A percentile compares a stretch with the other conserved stretches of the same genome.
Evolutionary conservation across 2,329 filamentous ascomycete genomes (phyloP).

Genomic region (Parafenestella ontariensis): DNA sequence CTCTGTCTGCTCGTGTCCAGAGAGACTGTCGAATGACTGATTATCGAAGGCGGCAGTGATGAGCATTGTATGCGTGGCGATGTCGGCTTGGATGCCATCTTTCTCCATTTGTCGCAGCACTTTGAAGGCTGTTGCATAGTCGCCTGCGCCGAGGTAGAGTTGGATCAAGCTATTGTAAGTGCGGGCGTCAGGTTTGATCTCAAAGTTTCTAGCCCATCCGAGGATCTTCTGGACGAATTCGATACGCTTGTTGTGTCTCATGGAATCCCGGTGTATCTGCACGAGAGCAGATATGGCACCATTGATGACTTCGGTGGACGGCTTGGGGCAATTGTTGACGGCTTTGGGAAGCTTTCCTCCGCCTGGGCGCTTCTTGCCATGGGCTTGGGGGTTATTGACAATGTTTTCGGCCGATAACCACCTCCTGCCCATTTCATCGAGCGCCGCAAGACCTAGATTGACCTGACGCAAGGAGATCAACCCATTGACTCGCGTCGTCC

Average conservation of each 20-base stretch:
- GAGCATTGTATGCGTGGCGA: conserved; percentile 76
- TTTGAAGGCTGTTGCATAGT: conserved; percentile 56
- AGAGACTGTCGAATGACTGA: conserved; percentile 53
- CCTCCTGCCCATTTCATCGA: conserved; percentile 69
- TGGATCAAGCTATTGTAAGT: conserved; percentile 75
- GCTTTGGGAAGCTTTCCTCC: conserved; percentile 26
- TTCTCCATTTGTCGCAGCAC: conserved; percentile 67
- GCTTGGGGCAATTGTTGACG: conserved; percentile 59
- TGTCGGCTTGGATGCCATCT: conserved; percentile 64
- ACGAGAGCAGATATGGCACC: conserved; percentile 71
- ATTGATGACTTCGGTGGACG: conserved; percentile 72
- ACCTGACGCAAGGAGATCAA: conserved; percentile 65
- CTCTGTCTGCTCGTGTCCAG: conserved; percentile 58
- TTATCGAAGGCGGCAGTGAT: conserved; percentile 65
- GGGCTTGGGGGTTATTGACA: conserved; percentile 13
- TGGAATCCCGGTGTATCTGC: conserved; percentile 30
- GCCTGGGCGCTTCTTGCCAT: conserved; percentile 13
- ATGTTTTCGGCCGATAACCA: conserved; percentile 59
- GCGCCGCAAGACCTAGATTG: conserved; percentile 65
- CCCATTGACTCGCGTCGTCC: conserved; percentile 74
- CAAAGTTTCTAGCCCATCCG: conserved; percentile 51
- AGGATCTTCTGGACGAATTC: conserved; percentile 50
- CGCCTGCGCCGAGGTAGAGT: conserved; percentile 61
- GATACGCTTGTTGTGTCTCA: conserved; percentile 50
- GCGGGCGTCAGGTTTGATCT: conserved; percentile 55